Evolutionary conservation across 495 filamentous ascomycete species (phyloP), one percentile per base, ranked within the genome.

Genomic region (Polyplosphaeria fusca): DNA sequence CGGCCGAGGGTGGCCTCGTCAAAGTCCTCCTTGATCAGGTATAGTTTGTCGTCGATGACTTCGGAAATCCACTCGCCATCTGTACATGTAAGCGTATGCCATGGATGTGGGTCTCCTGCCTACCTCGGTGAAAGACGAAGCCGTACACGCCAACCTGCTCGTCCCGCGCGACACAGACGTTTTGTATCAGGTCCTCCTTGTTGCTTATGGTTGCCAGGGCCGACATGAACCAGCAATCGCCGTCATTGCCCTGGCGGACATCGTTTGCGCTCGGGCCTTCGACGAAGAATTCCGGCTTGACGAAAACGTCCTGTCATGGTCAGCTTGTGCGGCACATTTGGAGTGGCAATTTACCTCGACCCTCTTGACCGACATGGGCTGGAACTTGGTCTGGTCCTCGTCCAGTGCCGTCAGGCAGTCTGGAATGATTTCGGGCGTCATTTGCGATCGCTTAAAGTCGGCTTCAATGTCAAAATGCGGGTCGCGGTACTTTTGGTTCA

Each of bases 21-120:
- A 60, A 89, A 95, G 66, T 95, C 88, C 12, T 86, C 82, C 43
- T 87, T 87, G 39, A 82, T 85, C 4, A 95, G 77, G 67, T 90
- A 95, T 7, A 95, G 74, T 70, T 88, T 86, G 63, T 88, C 85
- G 65, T 97, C 92, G 27, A 96, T 86, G 48, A 96, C 88, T 53
- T 86, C 88, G 32, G 87, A 89, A 52, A 87, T 83, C 91, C 92
- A 97, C 67, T 93, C 90, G 27, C 90, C 90, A 64, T 96, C 92
- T 85, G 43, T 26, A 22, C 43, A 14, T 18, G 46, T 66, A 20
- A 66, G 62, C 46, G 18, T 30, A 42, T 28, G 25, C 35, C 0
- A 25, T 23, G 28, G 37, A 35, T n/a, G 16, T 24, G 30, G 9
- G 20, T 20, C 22, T 9, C 28, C 53, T 11, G 32, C 57, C 60